Evolutionary conservation across 148 eudicot genomes (phyloP), one percentile per base, ranked within the genome.

Genomic region (Selenicereus undatus): DNA sequence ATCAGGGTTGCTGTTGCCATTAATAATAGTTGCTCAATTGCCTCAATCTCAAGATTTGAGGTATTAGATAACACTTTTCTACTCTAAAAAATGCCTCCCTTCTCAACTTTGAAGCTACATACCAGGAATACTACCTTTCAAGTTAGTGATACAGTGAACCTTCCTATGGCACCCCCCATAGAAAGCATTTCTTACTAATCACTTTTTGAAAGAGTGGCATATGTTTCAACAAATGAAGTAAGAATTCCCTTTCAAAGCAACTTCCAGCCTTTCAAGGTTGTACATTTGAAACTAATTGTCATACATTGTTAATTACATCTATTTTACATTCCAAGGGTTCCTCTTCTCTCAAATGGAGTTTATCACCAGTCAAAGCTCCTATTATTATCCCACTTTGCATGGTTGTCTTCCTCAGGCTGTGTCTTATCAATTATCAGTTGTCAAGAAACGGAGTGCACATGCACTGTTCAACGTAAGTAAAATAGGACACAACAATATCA

Each of bases 1-100:
- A n/a, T n/a, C n/a, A n/a, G n/a, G n/a, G n/a, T n/a, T 50, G 74
- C 36, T 50, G 21, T 75, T 45, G 72, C 22, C 80, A 65, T 52
- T 48, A 17, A 75, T 14, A 75, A 35, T 4, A 81, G 65, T 18
- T 20, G 51, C 69, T 51, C 60, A 11, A 50, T 52, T 76, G 48
- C 54, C 35, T 35, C 9, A 43, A 22, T 68, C 60, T 73, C 16
- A 36, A 12, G 45, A 39, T 5, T 39, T 39, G 43, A 10, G 18
- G 65, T 10, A 79, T 20, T 60, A 70, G 45, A 51, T 20, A 78
- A 20, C 35, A 26, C 3, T 58, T 24, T 0, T n/a, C 0, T 64
- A 8, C 68, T 24, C 6, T 5, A 17, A 56, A 17, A 56, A 64
- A 64, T 24, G 13, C 11, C 4, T 64, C 29, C n/a, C 22, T 48